These are phyloP conservation scores for Penicillium italicum DNA, from an alignment of 2,329 filamentous ascomycete species.

Conservation along the genomic window DNA sequence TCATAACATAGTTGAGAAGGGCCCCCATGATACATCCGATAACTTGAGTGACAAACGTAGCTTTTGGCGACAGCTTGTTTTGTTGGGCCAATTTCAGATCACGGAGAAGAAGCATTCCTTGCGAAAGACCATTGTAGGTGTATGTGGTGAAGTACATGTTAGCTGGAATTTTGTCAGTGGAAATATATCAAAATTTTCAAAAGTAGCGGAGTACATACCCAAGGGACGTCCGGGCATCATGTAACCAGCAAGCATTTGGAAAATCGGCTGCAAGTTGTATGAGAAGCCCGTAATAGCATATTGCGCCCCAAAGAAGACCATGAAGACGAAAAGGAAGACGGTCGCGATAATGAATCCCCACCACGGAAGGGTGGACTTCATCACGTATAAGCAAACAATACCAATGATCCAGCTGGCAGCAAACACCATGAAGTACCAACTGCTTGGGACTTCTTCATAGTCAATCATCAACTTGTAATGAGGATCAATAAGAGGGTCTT, in stretches of 20 bases:
- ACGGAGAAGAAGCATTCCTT: not conserved
- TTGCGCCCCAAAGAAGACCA: not conserved
- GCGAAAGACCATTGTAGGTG: not conserved
- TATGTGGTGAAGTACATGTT: not conserved
- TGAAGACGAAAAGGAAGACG: not conserved
- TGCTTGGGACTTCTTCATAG: not conserved
- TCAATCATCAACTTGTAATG: not conserved
- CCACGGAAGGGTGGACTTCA: not conserved
- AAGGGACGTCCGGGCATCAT: not conserved
- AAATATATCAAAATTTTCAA: not conserved
- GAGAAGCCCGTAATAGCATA: not conserved
- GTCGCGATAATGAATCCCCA: not conserved
- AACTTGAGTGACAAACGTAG: not conserved
- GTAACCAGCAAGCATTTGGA: not conserved
- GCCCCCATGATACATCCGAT: not conserved
- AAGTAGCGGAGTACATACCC: not conserved
- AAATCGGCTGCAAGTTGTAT: not conserved
- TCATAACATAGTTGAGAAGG: not conserved
- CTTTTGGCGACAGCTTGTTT: not conserved
- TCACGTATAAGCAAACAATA: not conserved
- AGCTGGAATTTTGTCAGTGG: not conserved
- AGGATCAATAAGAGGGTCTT: not conserved
- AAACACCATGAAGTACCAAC: not conserved
- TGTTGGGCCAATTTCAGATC: not conserved
- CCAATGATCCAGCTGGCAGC: not conserved